A percentile compares a stretch with the other conserved stretches of the same genome.
Conservation (phyloP, 2,329 filamentous ascomycete genomes). For the Fusarium ambrosium region DNA sequence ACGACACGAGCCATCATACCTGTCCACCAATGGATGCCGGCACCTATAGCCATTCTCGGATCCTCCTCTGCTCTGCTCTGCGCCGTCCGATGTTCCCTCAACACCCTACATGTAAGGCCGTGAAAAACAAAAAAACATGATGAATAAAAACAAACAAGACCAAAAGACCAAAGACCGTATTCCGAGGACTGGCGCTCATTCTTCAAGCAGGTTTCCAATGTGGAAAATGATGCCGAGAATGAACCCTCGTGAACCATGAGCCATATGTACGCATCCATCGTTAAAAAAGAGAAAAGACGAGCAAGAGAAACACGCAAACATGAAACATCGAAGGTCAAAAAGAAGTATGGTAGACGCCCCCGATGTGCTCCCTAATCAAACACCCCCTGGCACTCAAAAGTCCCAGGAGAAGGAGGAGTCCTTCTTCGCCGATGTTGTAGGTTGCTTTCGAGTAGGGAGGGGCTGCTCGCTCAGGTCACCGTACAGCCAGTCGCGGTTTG, state of each 20-base stretch:
- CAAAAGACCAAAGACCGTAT: conserved; percentile 10
- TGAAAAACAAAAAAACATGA: conserved; percentile 8
- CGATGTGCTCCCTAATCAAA: conserved; percentile 11
- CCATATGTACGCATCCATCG: conserved; percentile 17
- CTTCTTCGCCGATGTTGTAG: conserved; percentile 52
- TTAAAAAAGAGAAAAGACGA: conserved; percentile 1
- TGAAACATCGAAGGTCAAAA: conserved; percentile 1
- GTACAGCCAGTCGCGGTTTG: conserved; percentile 69
- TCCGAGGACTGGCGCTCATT: conserved; percentile 5
- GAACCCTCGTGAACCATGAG: conserved; percentile 24
- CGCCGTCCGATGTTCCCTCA: conserved; percentile 17
- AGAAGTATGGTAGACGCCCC: not conserved
- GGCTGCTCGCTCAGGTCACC: conserved; percentile 60
- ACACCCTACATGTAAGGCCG: conserved; percentile 25
- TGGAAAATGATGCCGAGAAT: conserved; percentile 20
- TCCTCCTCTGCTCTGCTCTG: conserved; percentile 8
- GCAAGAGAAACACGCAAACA: not conserved
- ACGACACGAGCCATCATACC: conserved; percentile 2
- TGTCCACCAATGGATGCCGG: not conserved
- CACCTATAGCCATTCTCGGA: conserved; percentile 13
- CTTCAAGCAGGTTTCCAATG: conserved; percentile 23
- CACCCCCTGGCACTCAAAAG: conserved; percentile 52
- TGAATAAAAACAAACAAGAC: conserved; percentile 24
- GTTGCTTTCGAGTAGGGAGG: conserved; percentile 55
- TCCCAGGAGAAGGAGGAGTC: conserved; percentile 62